Evolutionary conservation across 2,329 filamentous ascomycete genomes (phyloP), one percentile per base, ranked within the genome.

Genomic region (Alternaria sp.): DNA sequence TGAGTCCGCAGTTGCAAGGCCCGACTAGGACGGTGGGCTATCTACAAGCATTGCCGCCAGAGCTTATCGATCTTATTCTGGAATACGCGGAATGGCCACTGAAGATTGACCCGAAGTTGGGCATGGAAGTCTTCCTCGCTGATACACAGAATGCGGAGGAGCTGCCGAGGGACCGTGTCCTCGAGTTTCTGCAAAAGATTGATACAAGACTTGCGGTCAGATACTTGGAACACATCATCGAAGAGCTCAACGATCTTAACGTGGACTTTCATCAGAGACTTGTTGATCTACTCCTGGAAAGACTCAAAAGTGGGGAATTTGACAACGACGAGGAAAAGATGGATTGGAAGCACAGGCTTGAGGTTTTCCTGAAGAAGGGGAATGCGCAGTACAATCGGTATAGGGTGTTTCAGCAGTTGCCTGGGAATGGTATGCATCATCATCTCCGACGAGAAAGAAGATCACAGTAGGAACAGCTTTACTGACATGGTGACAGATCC

Each of bases 61-160:
- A 94, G 25, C 88, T 94, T 81, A 92, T 97, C 55, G 93, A 97
- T 70, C 85, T 98, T 27, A 93, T 98, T 18, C 84, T 99, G 4
- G 92, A 97, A 77, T 97, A 96, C 74, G 91, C 92, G 0, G 90
- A 91, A 67, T 99, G 95, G 95, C 92, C 93, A 0, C 79, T 99
- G 16, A 85, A 86, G 56, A 86, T 85, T 14, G 88, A 92, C 63
- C 88, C 93, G 0, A 85, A 88, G 2, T 81, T 92, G 40, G 94
- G 91, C 5, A 96, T 99, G 91, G 93, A 97, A 66, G 86, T 99
- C 0, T 99, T 99, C 78, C 81, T 95, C 0, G 92, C 92, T 1
- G 95, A 99, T 75, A 95, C 93, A 1, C 93, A 97, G 75, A 98
- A 98, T 72, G 94, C 95, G 1, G 95, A 98, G 81, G 93, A 89